A percentile compares a stretch with the other conserved stretches of the same genome.
Conservation (phyloP, 495 filamentous ascomycete species). For the Penicillium bialowiezense region DNA sequence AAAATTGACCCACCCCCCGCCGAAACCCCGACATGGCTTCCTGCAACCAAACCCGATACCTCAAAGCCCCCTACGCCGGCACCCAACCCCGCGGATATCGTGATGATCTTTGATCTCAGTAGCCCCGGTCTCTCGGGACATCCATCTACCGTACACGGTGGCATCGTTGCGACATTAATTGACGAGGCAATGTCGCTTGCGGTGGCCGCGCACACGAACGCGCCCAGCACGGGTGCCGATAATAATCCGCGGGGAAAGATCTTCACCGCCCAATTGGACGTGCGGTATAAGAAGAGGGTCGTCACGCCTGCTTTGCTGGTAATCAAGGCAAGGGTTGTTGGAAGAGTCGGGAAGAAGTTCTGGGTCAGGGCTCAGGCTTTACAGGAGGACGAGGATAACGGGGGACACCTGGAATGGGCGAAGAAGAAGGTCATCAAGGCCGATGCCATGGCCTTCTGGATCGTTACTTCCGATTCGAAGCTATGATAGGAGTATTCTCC, state of each 20-base stretch:
- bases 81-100: conserved; percentile 32
- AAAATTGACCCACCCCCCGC: conserved; percentile 21
- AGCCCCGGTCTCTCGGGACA: conserved; percentile 39
- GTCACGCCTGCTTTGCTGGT: conserved; percentile 32
- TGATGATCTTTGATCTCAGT: conserved; percentile 35
- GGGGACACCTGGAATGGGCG: conserved; percentile 29
- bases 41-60: conserved; percentile 28
- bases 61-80: conserved; percentile 20
- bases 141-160: conserved; percentile 39
- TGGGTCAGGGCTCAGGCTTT: conserved; percentile 41
- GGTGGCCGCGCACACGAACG: conserved; percentile 29
- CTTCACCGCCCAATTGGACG: conserved; percentile 42
- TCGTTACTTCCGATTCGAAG: conserved; percentile 24
- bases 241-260: conserved; percentile 29
- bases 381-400: conserved; percentile 33
- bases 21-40: conserved; percentile 29
- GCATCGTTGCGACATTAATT: conserved; percentile 65
- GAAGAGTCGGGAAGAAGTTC: conserved; percentile 34
- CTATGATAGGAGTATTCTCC: conserved; percentile 7
- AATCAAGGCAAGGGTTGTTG: conserved; percentile 33
- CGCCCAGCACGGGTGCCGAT: conserved; percentile 1
- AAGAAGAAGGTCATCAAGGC: conserved; percentile 32
- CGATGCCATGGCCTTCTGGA: conserved; percentile 45
- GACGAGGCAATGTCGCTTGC: conserved; percentile 57
- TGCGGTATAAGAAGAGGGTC: conserved; percentile 37